A percentile compares a stretch with the other conserved stretches of the same genome.
These are phyloP conservation scores for Coemansia sp. DNA, from an alignment of 192 early-diverging fungal species.

Conservation along the genomic window DNA sequence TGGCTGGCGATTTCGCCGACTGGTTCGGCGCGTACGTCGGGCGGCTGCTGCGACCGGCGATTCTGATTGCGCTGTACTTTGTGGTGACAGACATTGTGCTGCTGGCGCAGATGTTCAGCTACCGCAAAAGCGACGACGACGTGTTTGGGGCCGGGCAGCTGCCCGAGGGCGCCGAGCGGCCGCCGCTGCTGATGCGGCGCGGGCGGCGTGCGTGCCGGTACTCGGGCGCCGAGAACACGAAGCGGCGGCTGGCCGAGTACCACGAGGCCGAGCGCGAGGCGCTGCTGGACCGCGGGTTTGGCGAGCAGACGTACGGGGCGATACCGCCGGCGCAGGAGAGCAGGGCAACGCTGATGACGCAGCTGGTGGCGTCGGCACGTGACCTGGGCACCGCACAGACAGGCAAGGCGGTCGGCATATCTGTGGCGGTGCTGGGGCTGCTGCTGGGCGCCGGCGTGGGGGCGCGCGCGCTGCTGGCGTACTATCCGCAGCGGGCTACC, in stretches of 20 bases:
- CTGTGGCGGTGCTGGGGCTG: conserved; percentile 13
- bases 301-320: conserved; percentile 13
- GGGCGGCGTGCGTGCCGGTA: conserved; percentile 33
- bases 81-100: conserved; percentile 65
- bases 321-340: background rate
- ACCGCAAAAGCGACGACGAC: conserved; percentile 50
- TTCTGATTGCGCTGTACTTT: conserved; percentile 70
- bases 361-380: conserved; percentile 8
- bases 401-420: conserved; percentile 19
- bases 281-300: conserved; percentile 31
- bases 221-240: conserved; percentile 18
- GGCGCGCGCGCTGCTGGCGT: conserved; percentile 23
- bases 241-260: conserved; percentile 34
- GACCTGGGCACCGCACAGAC: conserved; percentile 16
- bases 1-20: conserved; percentile 47
- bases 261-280: conserved; percentile 34
- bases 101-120: conserved; percentile 64
- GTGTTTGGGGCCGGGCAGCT: conserved; percentile 35
- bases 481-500: conserved; percentile 37
- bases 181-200: conserved; percentile 38
- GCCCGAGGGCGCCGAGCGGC: conserved; percentile 40
- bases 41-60: conserved; percentile 48
- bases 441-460: conserved; percentile 16
- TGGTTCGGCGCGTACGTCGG: conserved; percentile 48
- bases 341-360: background rate